Conservation (phyloP, 495 filamentous ascomycete genomes). For the Xylaria intraflava region DNA sequence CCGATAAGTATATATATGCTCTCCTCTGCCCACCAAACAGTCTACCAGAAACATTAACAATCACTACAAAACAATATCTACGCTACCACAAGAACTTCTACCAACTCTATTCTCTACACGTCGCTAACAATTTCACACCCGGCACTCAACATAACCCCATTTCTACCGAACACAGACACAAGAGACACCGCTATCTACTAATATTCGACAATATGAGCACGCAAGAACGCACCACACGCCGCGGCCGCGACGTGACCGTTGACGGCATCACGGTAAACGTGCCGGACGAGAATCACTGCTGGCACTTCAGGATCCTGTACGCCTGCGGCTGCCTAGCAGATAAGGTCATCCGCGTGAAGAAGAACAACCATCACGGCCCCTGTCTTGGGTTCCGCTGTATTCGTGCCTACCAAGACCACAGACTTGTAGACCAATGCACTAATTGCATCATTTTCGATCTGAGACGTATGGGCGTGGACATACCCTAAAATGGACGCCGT, state of each 20-base stretch:
- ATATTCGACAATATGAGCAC: too few relatives aligned
- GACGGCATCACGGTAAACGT: not conserved
- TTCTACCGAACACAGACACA: too few relatives aligned
- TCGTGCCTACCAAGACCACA: not conserved
- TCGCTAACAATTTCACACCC: too few relatives aligned
- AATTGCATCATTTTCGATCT: constrained; percentile 1
- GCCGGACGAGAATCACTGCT: not conserved
- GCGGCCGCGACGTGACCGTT: not conserved
- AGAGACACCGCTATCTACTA: too few relatives aligned
- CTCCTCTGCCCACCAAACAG: too few relatives aligned
- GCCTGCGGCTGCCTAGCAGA: not conserved
- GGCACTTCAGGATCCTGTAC: not conserved
- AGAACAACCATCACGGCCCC: constrained; percentile 6
- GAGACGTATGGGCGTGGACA: not conserved
- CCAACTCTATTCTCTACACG: too few relatives aligned
- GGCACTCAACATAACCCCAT: too few relatives aligned
- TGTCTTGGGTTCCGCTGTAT: constrained; percentile 7
- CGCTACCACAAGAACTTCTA: too few relatives aligned
- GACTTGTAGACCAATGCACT: not conserved
- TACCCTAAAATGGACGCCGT: not conserved
- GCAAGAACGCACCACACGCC: not conserved
- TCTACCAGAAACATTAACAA: too few relatives aligned
- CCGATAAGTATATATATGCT: too few relatives aligned
- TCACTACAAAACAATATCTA: too few relatives aligned
- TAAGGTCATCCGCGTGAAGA: constrained; percentile 4